Base-by-base conservation (phyloP, 108 stramenopile species). In the Skeletonema grethae region DNA sequence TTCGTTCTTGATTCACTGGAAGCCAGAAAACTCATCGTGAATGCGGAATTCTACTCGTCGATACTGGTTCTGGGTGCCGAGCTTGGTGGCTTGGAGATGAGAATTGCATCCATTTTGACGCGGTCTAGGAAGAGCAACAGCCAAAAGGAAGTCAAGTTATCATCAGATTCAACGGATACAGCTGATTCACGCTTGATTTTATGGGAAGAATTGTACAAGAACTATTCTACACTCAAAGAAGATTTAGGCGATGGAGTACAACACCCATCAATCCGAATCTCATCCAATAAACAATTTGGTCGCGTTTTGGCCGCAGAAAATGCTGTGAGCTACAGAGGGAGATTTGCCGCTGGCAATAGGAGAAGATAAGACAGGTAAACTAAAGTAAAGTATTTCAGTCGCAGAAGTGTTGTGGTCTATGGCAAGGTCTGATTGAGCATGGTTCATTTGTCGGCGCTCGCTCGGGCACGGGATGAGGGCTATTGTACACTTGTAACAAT, bases 1-100 rank as follows among this genome's bases (percentile, higher is more conserved):
- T 91, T 87, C 70, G 75, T 94, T 15, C 46, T 91, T 11, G 93
- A 94, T 66, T 75, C 87, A 12, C 11, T 91, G 13, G 73, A 79
- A 46, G 59, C 13, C n/a, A 84, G 93, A 39, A 94, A 90, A 29
- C 67, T 94, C 31, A 63, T 79, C 11, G 75, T 86, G 4, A 88
- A 90, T 67, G 81, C 87, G 15, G 41, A 65, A 1, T 79, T 94
- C 7, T 94, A 94, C 59, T 55, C 93, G 0, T 73, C 87, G 38
- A 79, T 86, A 53, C 57, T 94, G 41, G 43, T 77, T 18, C 73
- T 66, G 25, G 88, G 86, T 28, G 70, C 77, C 29, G 79, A 77
- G 24, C 24, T 86, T 41, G 89, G 90, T 8, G 86, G 87, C 9
- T 45, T 87, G 15, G 71, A 84, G 43, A 82, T 80, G 22, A 81